Percentiles rank a stretch among this genome's conserved stretches.
Conservation (phyloP, 768 basidiomycete genomes). For the Suillus variegatus region DNA sequence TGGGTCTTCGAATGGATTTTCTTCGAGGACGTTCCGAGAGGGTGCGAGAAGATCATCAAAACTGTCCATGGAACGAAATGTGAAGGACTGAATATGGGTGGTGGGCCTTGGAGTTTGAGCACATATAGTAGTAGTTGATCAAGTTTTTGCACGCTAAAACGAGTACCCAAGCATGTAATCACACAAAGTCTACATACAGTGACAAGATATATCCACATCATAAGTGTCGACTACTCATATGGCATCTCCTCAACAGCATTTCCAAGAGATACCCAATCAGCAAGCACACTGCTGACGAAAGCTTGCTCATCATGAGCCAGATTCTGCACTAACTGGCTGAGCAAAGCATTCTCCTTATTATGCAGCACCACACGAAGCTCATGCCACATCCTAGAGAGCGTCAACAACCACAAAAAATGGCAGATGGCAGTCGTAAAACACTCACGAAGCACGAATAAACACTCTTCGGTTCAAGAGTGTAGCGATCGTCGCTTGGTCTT, state of each 20-base stretch:
- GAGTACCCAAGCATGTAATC: background rate
- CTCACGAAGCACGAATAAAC: constrained; percentile 86
- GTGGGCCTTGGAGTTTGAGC: background rate
- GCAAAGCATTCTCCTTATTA: constrained; percentile 82
- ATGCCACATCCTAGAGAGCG: constrained; percentile 81
- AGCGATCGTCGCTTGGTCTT: constrained; percentile 81
- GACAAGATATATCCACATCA: constrained; percentile 2
- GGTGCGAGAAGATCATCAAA: constrained; percentile 76
- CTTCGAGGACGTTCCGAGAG: constrained; percentile 62
- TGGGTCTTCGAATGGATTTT: constrained; percentile 76
- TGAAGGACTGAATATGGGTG: background rate
- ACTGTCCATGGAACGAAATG: constrained; percentile 48
- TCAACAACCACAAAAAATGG: constrained; percentile 5
- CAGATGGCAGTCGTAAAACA: constrained; percentile 5
- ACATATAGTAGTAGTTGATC: background rate
- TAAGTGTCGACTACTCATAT: constrained; percentile 55
- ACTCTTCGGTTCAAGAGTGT: constrained; percentile 75
- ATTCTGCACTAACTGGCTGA: constrained; percentile 70
- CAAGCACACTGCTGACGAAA: constrained; percentile 60
- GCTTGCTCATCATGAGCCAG: constrained; percentile 77
- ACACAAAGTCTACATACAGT: background rate
- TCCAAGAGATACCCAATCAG: constrained; percentile 74
- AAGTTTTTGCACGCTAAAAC: background rate
- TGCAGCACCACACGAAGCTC: constrained; percentile 92
- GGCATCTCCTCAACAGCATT: constrained; percentile 83